Evolutionary conservation across 768 basidiomycete species (phyloP).

Genomic region (Boletus subcaerulescens): DNA sequence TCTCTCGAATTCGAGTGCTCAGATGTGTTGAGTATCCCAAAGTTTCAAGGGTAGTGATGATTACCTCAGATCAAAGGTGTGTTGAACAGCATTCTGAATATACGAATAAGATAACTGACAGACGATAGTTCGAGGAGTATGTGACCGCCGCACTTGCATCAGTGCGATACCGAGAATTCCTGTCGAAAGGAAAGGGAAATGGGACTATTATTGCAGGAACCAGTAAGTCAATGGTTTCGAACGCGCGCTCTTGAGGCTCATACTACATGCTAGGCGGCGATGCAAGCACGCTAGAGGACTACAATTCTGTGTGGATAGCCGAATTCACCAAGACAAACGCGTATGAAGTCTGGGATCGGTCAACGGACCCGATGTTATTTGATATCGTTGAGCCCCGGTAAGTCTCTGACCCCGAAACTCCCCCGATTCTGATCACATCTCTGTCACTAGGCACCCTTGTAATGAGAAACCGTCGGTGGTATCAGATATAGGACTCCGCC

Average conservation of each 20-base stretch:
- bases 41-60: conserved; percentile 97
- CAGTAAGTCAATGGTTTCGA: conserved; percentile 29
- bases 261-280: conserved; percentile 43
- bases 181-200: conserved; percentile 59
- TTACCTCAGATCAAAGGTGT: conserved; percentile 82
- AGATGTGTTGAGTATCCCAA: conserved; percentile 7
- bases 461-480: conserved; percentile 87
- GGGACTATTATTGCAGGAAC: conserved; percentile 68
- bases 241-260: conserved; percentile 18
- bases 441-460: conserved; percentile 75
- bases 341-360: conserved; percentile 84
- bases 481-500: conserved; percentile 85
- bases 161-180: conserved; percentile 87
- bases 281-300: conserved; percentile 65
- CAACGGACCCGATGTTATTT: conserved; percentile 90
- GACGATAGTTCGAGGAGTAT: conserved; percentile 81
- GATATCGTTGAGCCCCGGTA: conserved; percentile 94
- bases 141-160: conserved; percentile 83
- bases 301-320: conserved; percentile 83
- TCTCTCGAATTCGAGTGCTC: neutral
- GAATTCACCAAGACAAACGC: conserved; percentile 89
- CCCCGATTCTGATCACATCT: neutral
- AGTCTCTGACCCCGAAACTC: conserved; percentile 1
- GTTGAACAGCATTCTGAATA: conserved; percentile 2
- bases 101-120: neutral